These are phyloP conservation scores for Coriolopsis trogii DNA, from an alignment of 1,284 basidiomycete species.

Conservation along the genomic window DNA sequence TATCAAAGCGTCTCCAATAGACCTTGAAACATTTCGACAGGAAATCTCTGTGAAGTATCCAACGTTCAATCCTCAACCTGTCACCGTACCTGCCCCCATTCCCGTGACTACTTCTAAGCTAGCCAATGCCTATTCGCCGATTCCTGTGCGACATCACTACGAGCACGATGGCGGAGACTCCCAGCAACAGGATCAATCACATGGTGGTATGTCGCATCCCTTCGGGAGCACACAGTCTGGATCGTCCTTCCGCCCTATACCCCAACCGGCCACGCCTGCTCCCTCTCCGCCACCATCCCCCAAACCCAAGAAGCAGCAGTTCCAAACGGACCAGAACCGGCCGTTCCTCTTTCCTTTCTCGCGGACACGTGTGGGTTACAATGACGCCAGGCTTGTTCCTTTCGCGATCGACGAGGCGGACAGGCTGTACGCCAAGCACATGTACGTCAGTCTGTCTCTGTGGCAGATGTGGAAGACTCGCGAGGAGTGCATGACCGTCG, in stretches of 20 bases:
- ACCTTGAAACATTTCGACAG: constrained; percentile 84
- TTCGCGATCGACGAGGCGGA: constrained; percentile 97
- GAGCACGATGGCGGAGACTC: constrained; percentile 75
- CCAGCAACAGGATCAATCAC: constrained; percentile 43
- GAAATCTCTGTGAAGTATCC: constrained; percentile 95
- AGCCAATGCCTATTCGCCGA: constrained; percentile 90
- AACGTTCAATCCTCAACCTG: constrained; percentile 74
- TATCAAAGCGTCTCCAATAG: constrained; percentile 86
- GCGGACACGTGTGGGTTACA: constrained; percentile 42
- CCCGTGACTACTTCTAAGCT: constrained; percentile 61
- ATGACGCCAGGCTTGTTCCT: constrained; percentile 75
- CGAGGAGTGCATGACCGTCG: constrained; percentile 93
- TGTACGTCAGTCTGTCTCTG: constrained; percentile 88
- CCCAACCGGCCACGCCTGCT: constrained; percentile 82
- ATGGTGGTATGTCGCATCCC: constrained; percentile 42
- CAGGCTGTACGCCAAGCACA: constrained; percentile 86
- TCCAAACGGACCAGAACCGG: constrained; percentile 94
- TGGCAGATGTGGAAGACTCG: constrained; percentile 95
- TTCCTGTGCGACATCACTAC: constrained; percentile 91
- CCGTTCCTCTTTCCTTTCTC: constrained; percentile 98
- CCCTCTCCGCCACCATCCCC: constrained; percentile 88
- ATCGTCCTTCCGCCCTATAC: constrained; percentile 51
- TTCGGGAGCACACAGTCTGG: constrained; percentile 49
- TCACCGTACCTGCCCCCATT: constrained; percentile 37
- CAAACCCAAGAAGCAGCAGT: constrained; percentile 98